Base-by-base conservation (phyloP, 2,329 filamentous ascomycete species). In the Venturiaceae sp. region DNA sequence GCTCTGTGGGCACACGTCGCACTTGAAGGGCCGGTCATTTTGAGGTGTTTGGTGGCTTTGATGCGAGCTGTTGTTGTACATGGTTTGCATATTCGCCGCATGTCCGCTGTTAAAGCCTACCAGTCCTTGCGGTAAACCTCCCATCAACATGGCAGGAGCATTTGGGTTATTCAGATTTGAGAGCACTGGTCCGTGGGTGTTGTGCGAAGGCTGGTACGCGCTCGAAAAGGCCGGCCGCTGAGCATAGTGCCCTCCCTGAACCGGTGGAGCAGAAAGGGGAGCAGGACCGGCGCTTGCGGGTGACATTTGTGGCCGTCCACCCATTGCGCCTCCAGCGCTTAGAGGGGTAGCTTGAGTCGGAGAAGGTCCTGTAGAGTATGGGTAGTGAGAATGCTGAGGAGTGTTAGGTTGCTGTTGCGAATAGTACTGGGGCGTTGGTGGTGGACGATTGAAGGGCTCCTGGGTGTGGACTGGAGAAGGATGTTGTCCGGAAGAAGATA, bases 21-120 rank as follows among this genome's bases (percentile, higher is more conserved):
- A 99, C 72, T 92, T 92, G 78, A 95, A 97, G 0, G 94, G 94
- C 5, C 92, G 84, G 65, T 97, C 92, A 59, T 87, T 86, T 30
- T 81, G 77, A 9, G 79, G 75, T 3, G 73, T 73, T 21, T 76
- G 73, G 62, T 79, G 67, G 8, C 75, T 71, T 62, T 79, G 80
- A 52, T 75, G 73, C 13, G 80, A 78, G 59, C 81, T 81, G 9
- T 76, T 74, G 14, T 77, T 77, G 62, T 82, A 78, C 63, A 80
- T 76, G 59, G 77, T 76, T 61, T 90, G 88, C 72, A 92, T 81
- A 62, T 83, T 84, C 63, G 74, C 83, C 65, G 73, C 79, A 72
- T 79, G 85, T 69, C 74, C 82, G 68, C 75, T 85, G 72, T 83
- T 84, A 71, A 82, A 85, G 5, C 77, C 72, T 65, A 83, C 77